Conservation (phyloP, 768 basidiomycete species). For the Xerocomellus chrysenteron region DNA sequence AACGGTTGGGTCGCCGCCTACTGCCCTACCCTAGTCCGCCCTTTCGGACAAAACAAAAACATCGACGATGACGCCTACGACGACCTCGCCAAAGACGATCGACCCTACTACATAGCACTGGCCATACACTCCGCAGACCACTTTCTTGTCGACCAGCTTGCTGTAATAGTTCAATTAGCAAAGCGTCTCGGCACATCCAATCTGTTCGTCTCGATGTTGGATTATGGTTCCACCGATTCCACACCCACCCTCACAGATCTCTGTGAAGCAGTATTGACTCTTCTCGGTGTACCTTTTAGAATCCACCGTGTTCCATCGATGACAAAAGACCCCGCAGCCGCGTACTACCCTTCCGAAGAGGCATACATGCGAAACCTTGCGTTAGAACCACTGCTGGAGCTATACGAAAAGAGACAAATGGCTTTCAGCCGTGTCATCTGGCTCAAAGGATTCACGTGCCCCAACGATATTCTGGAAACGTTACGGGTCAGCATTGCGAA, state of each 20-base stretch:
- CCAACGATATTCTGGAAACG: slow-evolving; percentile 95
- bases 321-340: slow-evolving; percentile 83
- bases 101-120: slow-evolving; percentile 92
- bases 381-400: slow-evolving; percentile 85
- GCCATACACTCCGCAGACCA: slow-evolving; percentile 98
- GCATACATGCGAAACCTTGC: slow-evolving; percentile 92
- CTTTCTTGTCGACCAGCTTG: slow-evolving; percentile 97
- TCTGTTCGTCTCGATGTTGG: slow-evolving; percentile 96
- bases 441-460: slow-evolving; percentile 99
- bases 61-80: slow-evolving; percentile 75
- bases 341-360: slow-evolving; percentile 96
- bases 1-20: slow-evolving; percentile 98
- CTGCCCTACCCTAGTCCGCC: slow-evolving; percentile 90
- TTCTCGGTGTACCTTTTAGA: slow-evolving; percentile 90
- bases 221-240: slow-evolving; percentile 93
- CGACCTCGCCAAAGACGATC: slow-evolving; percentile 79
- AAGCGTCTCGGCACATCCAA: slow-evolving; percentile 86
- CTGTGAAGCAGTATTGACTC: slow-evolving; percentile 91
- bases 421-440: slow-evolving; percentile 90
- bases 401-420: slow-evolving; percentile 72
- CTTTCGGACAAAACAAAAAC: slow-evolving; percentile 88
- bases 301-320: slow-evolving; percentile 91
- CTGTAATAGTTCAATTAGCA: slow-evolving; percentile 95
- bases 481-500: slow-evolving; percentile 88
- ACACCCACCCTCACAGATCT: slow-evolving; percentile 93